Evolutionary conservation across 1,284 basidiomycete genomes (phyloP), one percentile per base, ranked within the genome.

Genomic region (Schizophyllum amplum): DNA sequence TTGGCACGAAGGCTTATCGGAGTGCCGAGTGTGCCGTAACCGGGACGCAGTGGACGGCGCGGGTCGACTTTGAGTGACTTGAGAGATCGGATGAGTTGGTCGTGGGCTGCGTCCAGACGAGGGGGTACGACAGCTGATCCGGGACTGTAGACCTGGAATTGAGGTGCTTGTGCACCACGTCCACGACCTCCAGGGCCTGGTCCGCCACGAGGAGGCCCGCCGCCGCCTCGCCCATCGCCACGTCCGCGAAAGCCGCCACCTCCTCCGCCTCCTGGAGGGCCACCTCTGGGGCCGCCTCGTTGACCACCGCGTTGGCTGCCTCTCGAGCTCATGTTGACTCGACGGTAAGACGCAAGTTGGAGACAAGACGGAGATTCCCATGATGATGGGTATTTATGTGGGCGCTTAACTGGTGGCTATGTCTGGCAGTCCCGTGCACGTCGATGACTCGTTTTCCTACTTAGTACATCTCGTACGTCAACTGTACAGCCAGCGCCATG

Each of bases 11-110:
- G 68, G 0, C 69, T 75, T 52, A 83, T 77, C 0, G 72, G 58
- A 2, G 59, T 73, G 1, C 88, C 88, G 1, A 69, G 64, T 0
- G 78, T 85, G 6, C 87, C 87, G 60, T 76, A 90, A 0, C 83
- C 83, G 0, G 86, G 86, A 6, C 88, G 81, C 3, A 81, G 70
- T 4, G 86, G 87, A 11, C 79, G 79, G 6, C 76, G 72, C 1
- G 73, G 70, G 1, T 69, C 63, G 13, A 70, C 33, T 48, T 66
- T 46, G 5, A 77, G 63, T 0, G 65, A 63, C 46, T 74, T 76
- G 67, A 87, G 79, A 0, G 74, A 68, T 1, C 67, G 64, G 24
- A 85, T 69, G n/a, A 85, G 74, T 20, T 72, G 66, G 47, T 73
- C 67, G 6, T 76, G 71, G 46, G 73, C 74, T 1, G 71, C 58